phyloP scores from a whole-genome alignment of 2,329 filamentous ascomycete genomes.

The Coniochaeta prunicola region DNA sequence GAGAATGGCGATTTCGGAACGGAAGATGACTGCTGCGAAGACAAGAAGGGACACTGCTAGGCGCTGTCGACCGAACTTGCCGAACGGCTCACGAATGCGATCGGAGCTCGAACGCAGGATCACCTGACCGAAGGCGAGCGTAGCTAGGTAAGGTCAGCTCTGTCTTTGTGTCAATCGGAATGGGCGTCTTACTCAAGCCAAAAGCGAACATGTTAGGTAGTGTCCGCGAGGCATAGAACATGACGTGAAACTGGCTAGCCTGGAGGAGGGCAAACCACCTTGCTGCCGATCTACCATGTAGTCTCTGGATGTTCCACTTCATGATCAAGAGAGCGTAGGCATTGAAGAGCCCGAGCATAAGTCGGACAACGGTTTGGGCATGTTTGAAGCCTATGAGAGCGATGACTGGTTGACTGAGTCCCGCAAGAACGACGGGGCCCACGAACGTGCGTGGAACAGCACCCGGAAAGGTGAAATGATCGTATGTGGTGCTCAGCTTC shows the following conservation, averaged over 20 bases:
- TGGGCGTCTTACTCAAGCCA: constrained; percentile 59
- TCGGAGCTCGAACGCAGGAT: constrained; percentile 23
- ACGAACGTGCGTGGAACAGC: constrained; percentile 88
- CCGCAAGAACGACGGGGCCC: constrained; percentile 70
- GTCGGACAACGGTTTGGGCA: constrained; percentile 60
- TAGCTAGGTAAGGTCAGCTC: constrained; percentile 39
- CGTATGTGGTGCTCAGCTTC: constrained; percentile 60
- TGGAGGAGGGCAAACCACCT: constrained; percentile 77
- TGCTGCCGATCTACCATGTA: constrained; percentile 61
- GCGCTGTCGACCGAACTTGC: constrained; percentile 40
- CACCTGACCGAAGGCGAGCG: constrained; percentile 49
- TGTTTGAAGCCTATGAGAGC: constrained; percentile 46
- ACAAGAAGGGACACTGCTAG: constrained; percentile 70
- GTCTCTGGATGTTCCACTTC: constrained; percentile 51
- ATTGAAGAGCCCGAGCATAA: constrained; percentile 72
- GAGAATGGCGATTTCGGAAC: constrained; percentile 80
- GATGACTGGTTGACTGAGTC: constrained; percentile 60
- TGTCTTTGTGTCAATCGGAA: background rate
- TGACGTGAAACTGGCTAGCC: constrained; percentile 80
- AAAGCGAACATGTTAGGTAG: constrained; percentile 97
- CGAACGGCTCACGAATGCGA: constrained; percentile 11
- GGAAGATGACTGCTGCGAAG: constrained; percentile 75
- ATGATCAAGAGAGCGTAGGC: constrained; percentile 61
- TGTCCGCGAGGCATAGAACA: constrained; percentile 87
- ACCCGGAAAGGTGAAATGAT: constrained; percentile 86